Base-by-base conservation (phyloP, 2,329 filamentous ascomycete species). In the Alternaria atra region DNA sequence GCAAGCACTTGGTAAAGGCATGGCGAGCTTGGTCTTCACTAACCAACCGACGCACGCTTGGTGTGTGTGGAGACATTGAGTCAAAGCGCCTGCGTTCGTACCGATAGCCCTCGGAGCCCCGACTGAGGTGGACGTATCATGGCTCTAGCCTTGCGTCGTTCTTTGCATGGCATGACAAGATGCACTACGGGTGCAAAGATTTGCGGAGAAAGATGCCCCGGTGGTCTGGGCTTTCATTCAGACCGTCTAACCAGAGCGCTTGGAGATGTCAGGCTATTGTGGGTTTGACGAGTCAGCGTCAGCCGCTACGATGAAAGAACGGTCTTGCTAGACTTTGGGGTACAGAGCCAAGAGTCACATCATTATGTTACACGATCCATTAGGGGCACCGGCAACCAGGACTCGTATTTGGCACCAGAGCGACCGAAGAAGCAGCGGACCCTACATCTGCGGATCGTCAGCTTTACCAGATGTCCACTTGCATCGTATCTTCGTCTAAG, bases 281-380 rank as follows among this genome's bases (percentile, higher is more conserved):
- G 92, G 92, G 0, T 91, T 92, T 0, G 95, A 95, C 77, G 92
- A 92, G 0, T 91, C 89, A 2, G 92, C 86, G 0, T 76, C 95
- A 40, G 82, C 90, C 0, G 87, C 95, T 56, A 94, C 93, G 90
- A 95, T 95, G 92, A 91, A 95, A 73, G 90, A 96, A 2, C 94
- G 95, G 73, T 93, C 91, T 0, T 92, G 91, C 0, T 20, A 89
- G 91, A 0, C 71, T 95, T 0, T 92, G 90, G 0, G 92, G 91
- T 0, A 89, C 32, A 91, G 91, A 0, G 95, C 92, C 77, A 92
- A 91, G 0, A 91, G 91, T 0, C 84, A 91, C 70, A 92, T 95
- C 17, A 91, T 89, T 0, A 87, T 87, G 17, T 92, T 92, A 0
- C 95, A 95, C 74, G 91, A 93, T 71, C 84, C 89, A 3, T 89